Evolutionary conservation across 2,329 filamentous ascomycete species (phyloP).

Genomic region (Fusarium luffae): DNA sequence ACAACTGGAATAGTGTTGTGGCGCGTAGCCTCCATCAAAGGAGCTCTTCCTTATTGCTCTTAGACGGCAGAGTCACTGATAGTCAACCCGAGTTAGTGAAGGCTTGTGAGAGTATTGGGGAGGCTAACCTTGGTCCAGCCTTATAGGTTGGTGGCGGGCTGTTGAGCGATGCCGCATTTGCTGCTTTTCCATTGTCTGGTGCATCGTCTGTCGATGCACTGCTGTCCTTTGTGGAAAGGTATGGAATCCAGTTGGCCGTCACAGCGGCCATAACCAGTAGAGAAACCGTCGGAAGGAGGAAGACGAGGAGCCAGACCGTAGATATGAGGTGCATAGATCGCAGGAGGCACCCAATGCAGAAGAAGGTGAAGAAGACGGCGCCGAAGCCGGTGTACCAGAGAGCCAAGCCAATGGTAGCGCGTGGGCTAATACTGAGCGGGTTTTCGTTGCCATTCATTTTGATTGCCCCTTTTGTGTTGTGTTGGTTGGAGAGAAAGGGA

Average conservation of each 20-base stretch:
- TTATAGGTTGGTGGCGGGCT: neutral
- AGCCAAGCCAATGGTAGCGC: neutral
- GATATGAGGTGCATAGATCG: neutral
- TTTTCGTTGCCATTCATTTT: neutral
- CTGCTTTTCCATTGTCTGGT: neutral
- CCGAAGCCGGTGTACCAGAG: neutral
- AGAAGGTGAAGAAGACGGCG: neutral
- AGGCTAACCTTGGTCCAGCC: neutral
- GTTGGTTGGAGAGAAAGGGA: neutral
- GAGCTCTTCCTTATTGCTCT: neutral
- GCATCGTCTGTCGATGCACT: neutral
- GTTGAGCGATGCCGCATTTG: neutral
- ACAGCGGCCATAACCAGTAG: neutral
- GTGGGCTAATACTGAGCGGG: neutral
- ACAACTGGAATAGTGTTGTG: neutral
- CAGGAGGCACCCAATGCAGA: neutral
- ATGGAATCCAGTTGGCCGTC: neutral
- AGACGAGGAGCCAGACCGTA: neutral
- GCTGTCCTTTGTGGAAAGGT: neutral
- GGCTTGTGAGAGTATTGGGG: neutral
- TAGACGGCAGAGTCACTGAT: neutral
- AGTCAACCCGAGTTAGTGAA: neutral
- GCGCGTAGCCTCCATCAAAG: neutral
- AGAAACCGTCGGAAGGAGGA: neutral
- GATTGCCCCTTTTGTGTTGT: neutral